Percentiles rank a stretch among this genome's conserved stretches.
Conservation (phyloP, 768 basidiomycete species). For the Tremella yokohamensis region DNA sequence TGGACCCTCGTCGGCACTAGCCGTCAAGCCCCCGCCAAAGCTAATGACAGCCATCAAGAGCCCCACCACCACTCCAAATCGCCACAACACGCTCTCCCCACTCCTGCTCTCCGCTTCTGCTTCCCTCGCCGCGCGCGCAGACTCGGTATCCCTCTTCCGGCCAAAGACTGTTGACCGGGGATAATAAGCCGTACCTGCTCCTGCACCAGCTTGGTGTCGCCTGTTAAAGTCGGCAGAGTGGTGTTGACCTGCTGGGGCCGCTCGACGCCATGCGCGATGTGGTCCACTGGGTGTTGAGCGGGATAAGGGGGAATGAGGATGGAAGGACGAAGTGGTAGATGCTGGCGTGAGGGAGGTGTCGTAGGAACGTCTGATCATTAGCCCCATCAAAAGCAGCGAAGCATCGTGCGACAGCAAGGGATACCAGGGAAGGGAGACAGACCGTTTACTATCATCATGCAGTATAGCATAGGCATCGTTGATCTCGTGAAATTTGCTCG, state of each 20-base stretch:
- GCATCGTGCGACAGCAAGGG: no score
- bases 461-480: conserved; percentile 47
- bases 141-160: conserved; percentile 1
- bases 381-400: no score
- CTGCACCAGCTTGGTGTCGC: not conserved
- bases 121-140: conserved; percentile 1
- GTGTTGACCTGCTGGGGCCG: not conserved
- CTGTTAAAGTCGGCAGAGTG: no score
- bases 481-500: conserved; percentile 44
- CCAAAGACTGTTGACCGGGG: conserved; percentile 1
- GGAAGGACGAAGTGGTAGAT: not conserved
- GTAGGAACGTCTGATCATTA: not conserved
- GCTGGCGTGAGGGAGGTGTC: not conserved
- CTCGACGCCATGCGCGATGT: conserved; percentile 1
- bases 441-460: conserved; percentile 47
- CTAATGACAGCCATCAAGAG: conserved; percentile 44
- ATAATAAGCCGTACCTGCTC: not conserved
- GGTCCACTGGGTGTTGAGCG: not conserved
- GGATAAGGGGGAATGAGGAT: not conserved
- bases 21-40: conserved; percentile 47
- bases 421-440: not conserved
- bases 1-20: conserved; percentile 26
- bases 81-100: conserved; percentile 30
- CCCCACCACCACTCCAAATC: conserved; percentile 40
- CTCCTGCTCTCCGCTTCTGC: conserved; percentile 2